Percentiles rank a stretch among this genome's conserved stretches.
Evolutionary conservation across 1,284 basidiomycete species (phyloP).

Genomic region (Leccinum brunneo-olivaceum): DNA sequence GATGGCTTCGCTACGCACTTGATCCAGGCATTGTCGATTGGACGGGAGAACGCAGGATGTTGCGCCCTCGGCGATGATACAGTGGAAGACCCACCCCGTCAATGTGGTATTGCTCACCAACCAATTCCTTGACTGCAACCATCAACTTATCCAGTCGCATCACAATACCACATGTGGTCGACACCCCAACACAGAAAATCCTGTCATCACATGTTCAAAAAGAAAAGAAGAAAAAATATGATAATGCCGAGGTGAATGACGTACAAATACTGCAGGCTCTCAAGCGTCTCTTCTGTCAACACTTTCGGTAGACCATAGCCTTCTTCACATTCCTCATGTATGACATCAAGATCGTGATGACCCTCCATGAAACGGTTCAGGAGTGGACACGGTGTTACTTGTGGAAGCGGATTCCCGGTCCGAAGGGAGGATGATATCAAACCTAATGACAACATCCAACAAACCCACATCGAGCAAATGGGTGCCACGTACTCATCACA

Average conservation of each 20-base stretch:
- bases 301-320: conserved; percentile 62
- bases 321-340: conserved; percentile 59
- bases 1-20: no score
- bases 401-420: conserved; percentile 74
- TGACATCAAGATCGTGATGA: conserved; percentile 55
- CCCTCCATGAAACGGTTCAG: conserved; percentile 68
- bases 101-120: conserved; percentile 77
- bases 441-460: conserved; percentile 31
- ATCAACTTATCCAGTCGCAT: conserved; percentile 65
- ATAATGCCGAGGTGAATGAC: no score
- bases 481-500: conserved; percentile 55
- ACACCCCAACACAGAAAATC: conserved; percentile 70
- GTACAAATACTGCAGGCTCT: conserved; percentile 66
- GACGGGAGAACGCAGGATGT: conserved; percentile 14
- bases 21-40: background rate
- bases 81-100: conserved; percentile 49
- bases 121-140: conserved; percentile 72
- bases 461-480: background rate
- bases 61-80: conserved; percentile 11
- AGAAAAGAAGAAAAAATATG: conserved; percentile 1
- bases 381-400: conserved; percentile 81
- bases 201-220: conserved; percentile 29
- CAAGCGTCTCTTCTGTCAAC: conserved; percentile 58
- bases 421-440: conserved; percentile 68
- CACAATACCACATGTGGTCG: conserved; percentile 62